Conservation (phyloP, 179 eudicot genomes). For the Carnegiea gigantea region DNA sequence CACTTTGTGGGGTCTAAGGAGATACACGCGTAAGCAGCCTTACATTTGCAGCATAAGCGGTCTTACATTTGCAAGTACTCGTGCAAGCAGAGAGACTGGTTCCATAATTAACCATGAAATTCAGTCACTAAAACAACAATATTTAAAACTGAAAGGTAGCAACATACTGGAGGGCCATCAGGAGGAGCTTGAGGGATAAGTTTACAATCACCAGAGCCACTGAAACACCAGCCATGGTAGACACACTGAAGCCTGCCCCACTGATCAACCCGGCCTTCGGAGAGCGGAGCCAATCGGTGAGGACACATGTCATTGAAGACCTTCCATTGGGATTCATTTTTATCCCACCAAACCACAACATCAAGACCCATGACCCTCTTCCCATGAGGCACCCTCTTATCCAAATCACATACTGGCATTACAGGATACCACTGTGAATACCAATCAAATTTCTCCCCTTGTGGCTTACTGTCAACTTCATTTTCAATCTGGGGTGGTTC, state of each 20-base stretch:
- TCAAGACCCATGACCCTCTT: constrained; percentile 66
- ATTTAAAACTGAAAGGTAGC: not conserved
- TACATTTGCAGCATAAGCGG: no score
- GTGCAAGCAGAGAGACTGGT: no score
- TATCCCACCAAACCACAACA: constrained; percentile 77
- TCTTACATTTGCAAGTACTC: no score
- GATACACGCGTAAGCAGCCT: no score
- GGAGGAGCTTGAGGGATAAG: constrained; percentile 72
- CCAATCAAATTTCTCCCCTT: constrained; percentile 61
- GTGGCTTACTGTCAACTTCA: constrained; percentile 9
- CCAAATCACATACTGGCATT: constrained; percentile 66
- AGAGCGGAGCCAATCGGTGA: constrained; percentile 72
- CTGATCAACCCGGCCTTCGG: constrained; percentile 78
- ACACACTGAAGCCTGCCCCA: constrained; percentile 81
- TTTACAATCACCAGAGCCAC: constrained; percentile 66
- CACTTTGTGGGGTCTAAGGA: no score
- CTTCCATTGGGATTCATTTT: constrained; percentile 56
- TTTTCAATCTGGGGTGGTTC: constrained; percentile 24
- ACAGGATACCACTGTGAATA: constrained; percentile 70
- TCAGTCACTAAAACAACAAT: no score
- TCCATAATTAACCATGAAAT: no score
- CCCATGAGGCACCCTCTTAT: constrained; percentile 58
- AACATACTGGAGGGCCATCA: constrained; percentile 67
- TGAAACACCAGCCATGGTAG: constrained; percentile 82
- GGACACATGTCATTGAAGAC: constrained; percentile 69